A percentile compares a stretch with the other conserved stretches of the same genome.
phyloP scores from a whole-genome alignment of 148 eudicot genomes.

The Silene uniflora region DNA sequence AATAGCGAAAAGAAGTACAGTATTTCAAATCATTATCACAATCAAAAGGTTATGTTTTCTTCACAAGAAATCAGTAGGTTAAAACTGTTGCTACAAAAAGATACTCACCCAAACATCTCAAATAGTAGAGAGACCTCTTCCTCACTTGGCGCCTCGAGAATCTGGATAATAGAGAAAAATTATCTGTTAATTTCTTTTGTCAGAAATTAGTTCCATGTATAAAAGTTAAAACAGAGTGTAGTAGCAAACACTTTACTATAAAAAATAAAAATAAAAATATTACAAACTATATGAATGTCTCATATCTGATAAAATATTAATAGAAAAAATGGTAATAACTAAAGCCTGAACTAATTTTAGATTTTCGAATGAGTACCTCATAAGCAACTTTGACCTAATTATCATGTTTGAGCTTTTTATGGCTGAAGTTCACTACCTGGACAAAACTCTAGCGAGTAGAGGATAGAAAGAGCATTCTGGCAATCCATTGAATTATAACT shows the following conservation, averaged over 20 bases:
- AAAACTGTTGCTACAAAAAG: conserved; percentile 4
- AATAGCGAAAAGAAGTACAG: neutral
- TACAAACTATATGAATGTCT: neutral
- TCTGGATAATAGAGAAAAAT: conserved; percentile 48
- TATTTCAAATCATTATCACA: neutral
- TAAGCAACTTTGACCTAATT: neutral
- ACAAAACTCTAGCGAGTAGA: neutral
- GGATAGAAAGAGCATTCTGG: neutral
- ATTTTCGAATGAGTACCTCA: neutral
- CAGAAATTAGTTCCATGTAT: neutral
- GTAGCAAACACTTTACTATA: neutral
- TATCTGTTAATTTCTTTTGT: conserved; percentile 16
- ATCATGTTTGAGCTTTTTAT: neutral
- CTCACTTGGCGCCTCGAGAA: conserved; percentile 83
- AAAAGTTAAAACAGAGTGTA: neutral
- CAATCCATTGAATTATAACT: neutral
- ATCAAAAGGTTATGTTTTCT: neutral
- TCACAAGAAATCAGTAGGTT: neutral
- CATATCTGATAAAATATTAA: neutral
- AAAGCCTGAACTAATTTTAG: neutral
- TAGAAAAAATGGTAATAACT: neutral
- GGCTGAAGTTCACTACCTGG: neutral
- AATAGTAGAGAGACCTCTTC: conserved; percentile 86
- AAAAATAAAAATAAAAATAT: neutral
- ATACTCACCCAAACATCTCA: conserved; percentile 73